Base-by-base conservation (phyloP, 2,329 filamentous ascomycete genomes). In the Rachicladosporium sp. region DNA sequence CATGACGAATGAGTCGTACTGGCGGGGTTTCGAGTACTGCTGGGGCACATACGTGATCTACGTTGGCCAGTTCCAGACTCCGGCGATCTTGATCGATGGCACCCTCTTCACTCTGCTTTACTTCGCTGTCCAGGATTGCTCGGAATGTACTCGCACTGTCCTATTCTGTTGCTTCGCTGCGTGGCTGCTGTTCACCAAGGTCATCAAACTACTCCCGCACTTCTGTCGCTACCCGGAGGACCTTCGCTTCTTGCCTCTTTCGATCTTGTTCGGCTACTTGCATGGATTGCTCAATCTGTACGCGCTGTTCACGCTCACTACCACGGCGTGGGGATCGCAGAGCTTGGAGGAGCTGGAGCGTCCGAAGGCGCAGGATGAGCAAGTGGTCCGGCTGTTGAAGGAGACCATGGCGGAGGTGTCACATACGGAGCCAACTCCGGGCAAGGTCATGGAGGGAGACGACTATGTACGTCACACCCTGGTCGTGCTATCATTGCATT, bases 1-100 rank as follows among this genome's bases (percentile, higher is more conserved):
- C 21, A 61, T 80, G 37, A 33, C 45, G 33, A 55, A 55, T 31
- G 57, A 57, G 41, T 41, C 31, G 4, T 60, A 60, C 46, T 60
- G 62, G 48, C 36, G 36, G 3, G 50, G 50, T 7, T 19, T 36
- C 10, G 38, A 49, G 1, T 65, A 74, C 45, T 67, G 66, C 0
- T 80, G 71, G 67, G 68, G 64, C 12, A 58, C 67, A 0, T 76
- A 75, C 46, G 66, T 70, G n/a, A 69, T 78, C 6, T 74, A 76
- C 47, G 40, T 74, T 31, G 65, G 66, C 0, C 65, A 64, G 0
- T 59, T 77, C 21, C 53, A 72, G 45, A 78, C 78, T 46, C 73
- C 77, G 43, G 69, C 76, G 0, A 40, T 74, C 2, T 13, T 76
- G 33, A 68, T 67, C 46, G 77, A 81, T 46, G 37, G 50, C 0